A percentile compares a stretch with the other conserved stretches of the same genome.
Conservation (phyloP, 306 rosid species). For the Vachellia pachyceras region DNA sequence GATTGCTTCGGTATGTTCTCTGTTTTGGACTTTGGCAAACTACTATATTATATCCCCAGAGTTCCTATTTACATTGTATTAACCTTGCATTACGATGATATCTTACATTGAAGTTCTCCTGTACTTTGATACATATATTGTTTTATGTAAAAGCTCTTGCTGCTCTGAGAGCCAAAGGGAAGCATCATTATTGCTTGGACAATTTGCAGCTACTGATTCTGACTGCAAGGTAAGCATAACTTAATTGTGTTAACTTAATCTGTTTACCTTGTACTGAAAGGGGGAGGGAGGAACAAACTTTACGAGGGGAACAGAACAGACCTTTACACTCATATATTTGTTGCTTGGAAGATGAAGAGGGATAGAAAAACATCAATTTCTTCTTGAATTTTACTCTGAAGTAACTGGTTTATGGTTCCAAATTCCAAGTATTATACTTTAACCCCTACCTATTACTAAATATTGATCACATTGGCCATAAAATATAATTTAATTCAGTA, state of each 20-base stretch:
- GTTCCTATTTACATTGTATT: too few species aligned
- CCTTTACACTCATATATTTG: slow-evolving; percentile 11
- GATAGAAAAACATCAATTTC: background rate
- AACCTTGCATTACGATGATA: too few species aligned
- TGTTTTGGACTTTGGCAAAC: too few species aligned
- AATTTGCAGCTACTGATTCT: too few species aligned
- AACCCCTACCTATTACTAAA: background rate
- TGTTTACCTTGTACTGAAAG: slow-evolving; percentile 1
- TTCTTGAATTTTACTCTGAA: slow-evolving; percentile 3
- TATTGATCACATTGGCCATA: background rate
- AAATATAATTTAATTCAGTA: too few species aligned
- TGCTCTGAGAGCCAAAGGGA: too few species aligned
- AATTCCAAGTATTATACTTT: slow-evolving; percentile 14
- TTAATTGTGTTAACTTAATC: background rate
- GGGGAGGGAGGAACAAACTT: background rate
- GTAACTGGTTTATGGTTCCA: background rate
- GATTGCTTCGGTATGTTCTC: too few species aligned
- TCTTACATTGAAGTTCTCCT: too few species aligned
- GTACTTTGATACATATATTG: too few species aligned
- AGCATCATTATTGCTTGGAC: too few species aligned
- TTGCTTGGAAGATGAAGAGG: slow-evolving; percentile 21
- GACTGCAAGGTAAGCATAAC: slow-evolving; percentile 63
- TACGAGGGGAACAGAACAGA: slow-evolving; percentile 1
- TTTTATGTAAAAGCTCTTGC: too few species aligned
- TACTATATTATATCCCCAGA: too few species aligned